Percentiles rank a stretch among this genome's conserved stretches.
phyloP scores from a whole-genome alignment of 2,329 filamentous ascomycete genomes.

The Phialocephala sp. region DNA sequence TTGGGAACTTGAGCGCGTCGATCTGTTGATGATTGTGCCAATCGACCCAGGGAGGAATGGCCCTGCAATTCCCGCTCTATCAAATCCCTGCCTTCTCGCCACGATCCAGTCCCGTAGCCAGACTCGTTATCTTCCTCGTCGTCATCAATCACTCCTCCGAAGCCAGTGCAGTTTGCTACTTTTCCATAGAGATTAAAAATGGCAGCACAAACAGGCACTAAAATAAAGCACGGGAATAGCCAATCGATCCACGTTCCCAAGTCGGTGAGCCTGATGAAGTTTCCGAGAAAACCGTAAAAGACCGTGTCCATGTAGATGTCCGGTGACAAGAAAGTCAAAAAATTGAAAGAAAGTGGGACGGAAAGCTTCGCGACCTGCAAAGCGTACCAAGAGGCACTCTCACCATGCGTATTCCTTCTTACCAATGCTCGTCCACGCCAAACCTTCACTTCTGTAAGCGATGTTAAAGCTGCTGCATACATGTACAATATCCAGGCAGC shows the following conservation, averaged over 20 bases:
- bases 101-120: conserved; percentile 78
- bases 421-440: conserved; percentile 95
- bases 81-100: conserved; percentile 89
- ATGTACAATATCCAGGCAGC: conserved; percentile 94
- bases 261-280: conserved; percentile 80
- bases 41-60: conserved; percentile 58
- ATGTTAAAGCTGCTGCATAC: conserved; percentile 86
- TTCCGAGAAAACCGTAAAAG: conserved; percentile 87
- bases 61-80: conserved; percentile 86
- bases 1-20: conserved; percentile 36
- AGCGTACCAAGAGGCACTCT: conserved; percentile 95
- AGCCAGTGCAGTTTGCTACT: conserved; percentile 75
- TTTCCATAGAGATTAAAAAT: conserved; percentile 89
- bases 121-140: conserved; percentile 68
- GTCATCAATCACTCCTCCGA: conserved; percentile 78
- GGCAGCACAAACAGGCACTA: conserved; percentile 84
- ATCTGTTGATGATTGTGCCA: conserved; percentile 38
- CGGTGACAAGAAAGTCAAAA: conserved; percentile 83
- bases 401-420: conserved; percentile 86
- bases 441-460: conserved; percentile 92
- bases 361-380: conserved; percentile 91
- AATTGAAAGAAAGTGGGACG: conserved; percentile 94
- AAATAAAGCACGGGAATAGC: conserved; percentile 85
- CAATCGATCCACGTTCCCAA: conserved; percentile 85
- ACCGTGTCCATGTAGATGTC: conserved; percentile 76